A percentile compares a stretch with the other conserved stretches of the same genome.
These are phyloP conservation scores for Leucosporidium yakuticum DNA, from an alignment of 768 basidiomycete species.

Conservation along the genomic window DNA sequence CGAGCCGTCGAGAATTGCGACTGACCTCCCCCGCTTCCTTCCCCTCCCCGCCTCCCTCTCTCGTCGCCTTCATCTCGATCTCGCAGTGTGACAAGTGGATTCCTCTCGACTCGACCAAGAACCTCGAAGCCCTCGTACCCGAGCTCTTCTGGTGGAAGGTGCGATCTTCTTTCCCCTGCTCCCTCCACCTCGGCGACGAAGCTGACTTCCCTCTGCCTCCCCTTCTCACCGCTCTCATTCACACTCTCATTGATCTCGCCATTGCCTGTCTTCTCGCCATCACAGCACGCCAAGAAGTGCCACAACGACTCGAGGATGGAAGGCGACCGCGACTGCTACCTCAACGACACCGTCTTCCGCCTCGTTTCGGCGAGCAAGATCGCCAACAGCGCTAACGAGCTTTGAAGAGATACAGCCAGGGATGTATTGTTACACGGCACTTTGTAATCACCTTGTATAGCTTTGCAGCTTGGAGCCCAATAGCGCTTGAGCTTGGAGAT, in stretches of 20 bases:
- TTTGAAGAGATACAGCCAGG: too few relatives aligned
- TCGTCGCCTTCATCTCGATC: not conserved
- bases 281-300: constrained; percentile 73
- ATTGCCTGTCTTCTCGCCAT: constrained; percentile 49
- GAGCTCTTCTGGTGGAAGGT: constrained; percentile 60
- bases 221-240: too few relatives aligned
- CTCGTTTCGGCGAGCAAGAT: constrained; percentile 11
- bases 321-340: constrained; percentile 57
- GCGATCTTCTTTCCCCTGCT: not conserved
- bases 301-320: constrained; percentile 56
- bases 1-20: too few relatives aligned
- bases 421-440: too few relatives aligned
- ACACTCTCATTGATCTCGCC: not conserved
- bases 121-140: constrained; percentile 63
- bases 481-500: too few relatives aligned
- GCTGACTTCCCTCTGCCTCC: too few relatives aligned
- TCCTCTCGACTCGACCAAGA: constrained; percentile 64
- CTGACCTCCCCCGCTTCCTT: not conserved
- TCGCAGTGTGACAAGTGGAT: constrained; percentile 62
- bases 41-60: too few relatives aligned
- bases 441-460: too few relatives aligned
- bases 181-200: too few relatives aligned
- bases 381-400: too few relatives aligned
- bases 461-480: too few relatives aligned
- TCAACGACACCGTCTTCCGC: constrained; percentile 50